Conservation (phyloP, 352 stramenopile genomes). For the Aphanomyces cochlioides region DNA sequence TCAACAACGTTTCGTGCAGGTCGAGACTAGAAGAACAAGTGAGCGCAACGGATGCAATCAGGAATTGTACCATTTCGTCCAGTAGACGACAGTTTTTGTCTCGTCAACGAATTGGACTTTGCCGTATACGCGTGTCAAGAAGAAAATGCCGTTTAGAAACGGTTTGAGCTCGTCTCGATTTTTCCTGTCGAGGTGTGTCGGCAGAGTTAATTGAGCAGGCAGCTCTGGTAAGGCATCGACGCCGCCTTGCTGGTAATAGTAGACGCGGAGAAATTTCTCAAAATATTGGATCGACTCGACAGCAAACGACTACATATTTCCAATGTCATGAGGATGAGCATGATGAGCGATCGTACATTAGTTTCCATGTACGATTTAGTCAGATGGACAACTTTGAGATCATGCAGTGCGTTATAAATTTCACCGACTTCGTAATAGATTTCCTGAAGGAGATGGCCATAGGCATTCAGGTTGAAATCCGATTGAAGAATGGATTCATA, state of each 20-base stretch:
- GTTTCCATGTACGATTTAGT: constrained; percentile 16
- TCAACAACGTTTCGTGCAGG: constrained; percentile 34
- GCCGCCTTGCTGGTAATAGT: constrained; percentile 40
- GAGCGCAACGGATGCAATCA: constrained; percentile 41
- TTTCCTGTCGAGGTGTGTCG: constrained; percentile 7
- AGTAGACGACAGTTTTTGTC: constrained; percentile 53
- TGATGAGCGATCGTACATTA: constrained; percentile 3
- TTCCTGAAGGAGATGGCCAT: constrained; percentile 55
- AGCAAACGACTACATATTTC: constrained; percentile 36
- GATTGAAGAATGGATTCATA: constrained; percentile 46
- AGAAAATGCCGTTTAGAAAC: constrained; percentile 26
- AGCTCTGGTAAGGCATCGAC: constrained; percentile 25
- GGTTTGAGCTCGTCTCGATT: constrained; percentile 10
- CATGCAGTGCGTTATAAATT: constrained; percentile 52
- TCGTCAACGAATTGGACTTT: constrained; percentile 44
- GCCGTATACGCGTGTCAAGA: constrained; percentile 49
- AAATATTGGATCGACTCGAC: constrained; percentile 68
- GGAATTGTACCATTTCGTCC: constrained; percentile 55
- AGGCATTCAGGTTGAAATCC: constrained; percentile 53
- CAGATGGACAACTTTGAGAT: constrained; percentile 44
- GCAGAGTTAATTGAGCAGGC: constrained; percentile 19
- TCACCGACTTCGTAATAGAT: constrained; percentile 63
- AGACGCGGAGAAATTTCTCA: constrained; percentile 64
- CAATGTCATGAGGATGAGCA: constrained; percentile 39
- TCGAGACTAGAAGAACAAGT: constrained; percentile 23